Evolutionary conservation across 106 monocot species (phyloP).

Genomic region (Iris macrosiphon): DNA sequence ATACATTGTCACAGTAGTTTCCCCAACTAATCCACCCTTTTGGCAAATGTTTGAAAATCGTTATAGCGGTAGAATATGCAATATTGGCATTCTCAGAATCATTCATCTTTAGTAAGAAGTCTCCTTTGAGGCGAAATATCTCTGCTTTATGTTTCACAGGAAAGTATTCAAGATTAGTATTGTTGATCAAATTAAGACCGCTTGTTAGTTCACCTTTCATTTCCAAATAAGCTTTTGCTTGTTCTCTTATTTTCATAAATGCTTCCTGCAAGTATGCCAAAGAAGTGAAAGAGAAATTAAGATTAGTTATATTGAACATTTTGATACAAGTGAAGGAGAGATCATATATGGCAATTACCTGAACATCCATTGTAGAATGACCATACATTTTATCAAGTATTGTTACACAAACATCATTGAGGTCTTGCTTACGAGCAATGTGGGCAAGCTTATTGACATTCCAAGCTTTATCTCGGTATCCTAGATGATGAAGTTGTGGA

Average conservation of each 20-base stretch:
- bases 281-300: slow-evolving; percentile 3
- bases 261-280: slow-evolving; percentile 68
- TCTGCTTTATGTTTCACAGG: slow-evolving; percentile 89
- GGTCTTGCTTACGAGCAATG: slow-evolving; percentile 91
- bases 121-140: slow-evolving; percentile 94
- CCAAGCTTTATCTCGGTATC: slow-evolving; percentile 98
- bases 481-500: slow-evolving; percentile 91
- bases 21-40: slow-evolving; percentile 99
- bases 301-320: background rate
- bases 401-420: slow-evolving; percentile 93
- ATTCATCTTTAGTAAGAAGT: slow-evolving; percentile 88
- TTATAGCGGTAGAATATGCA: slow-evolving; percentile 81
- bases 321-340: background rate
- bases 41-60: slow-evolving; percentile 81
- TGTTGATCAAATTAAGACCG: slow-evolving; percentile 93
- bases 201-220: slow-evolving; percentile 93
- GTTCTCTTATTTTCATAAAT: slow-evolving; percentile 98
- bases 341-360: slow-evolving; percentile 32
- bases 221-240: slow-evolving; percentile 96
- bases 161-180: slow-evolving; percentile 96
- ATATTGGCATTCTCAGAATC: slow-evolving; percentile 87
- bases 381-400: slow-evolving; percentile 99
- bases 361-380: slow-evolving; percentile 98
- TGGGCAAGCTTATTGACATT: slow-evolving; percentile 98
- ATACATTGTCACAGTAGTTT: slow-evolving; percentile 97